Evolutionary conservation across 441 rosid genomes (phyloP), one percentile per base, ranked within the genome.

Genomic region (Sinapis alba): DNA sequence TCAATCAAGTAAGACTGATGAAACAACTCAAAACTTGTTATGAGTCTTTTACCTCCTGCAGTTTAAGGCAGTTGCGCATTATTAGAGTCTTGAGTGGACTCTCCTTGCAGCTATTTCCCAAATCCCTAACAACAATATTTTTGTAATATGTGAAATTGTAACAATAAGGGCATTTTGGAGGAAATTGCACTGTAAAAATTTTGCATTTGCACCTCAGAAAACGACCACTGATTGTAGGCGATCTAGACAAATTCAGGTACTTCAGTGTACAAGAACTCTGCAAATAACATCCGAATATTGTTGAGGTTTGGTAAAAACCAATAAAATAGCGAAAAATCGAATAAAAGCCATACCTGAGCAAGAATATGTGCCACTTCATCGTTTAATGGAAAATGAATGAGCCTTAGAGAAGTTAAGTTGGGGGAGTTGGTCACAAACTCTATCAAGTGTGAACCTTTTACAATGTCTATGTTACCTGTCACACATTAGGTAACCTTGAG

Each of bases 161-260:
- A 45, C 54, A 18, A 21, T 8, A 30, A 51, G 19, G 20, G 10
- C 11, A 16, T 6, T 32, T 23, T n/a, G 18, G 61, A 11, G 60
- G n/a, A 61, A 45, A 57, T 27, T 18, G 6, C 47, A n/a, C 32
- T 19, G 3, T 58, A 32, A 36, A 43, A 61, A 18, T 41, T 38
- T 78, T 21, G 21, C 62, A 18, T 61, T 61, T 30, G 27, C 30
- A 72, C 81, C 81, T 73, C 36, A 78, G 11, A 68, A 78, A 73
- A 62, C 56, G 74, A 68, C 81, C 81, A 11, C 63, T 57, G 21
- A 73, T 30, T 54, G 34, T 43, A 54, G 74, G 27, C 12, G 70
- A 71, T 62, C 69, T 24, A 19, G 81, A 73, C 20, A 78, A 23
- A 78, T 78, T 73, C 57, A 78, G 23, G 74, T 68, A 73, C 66